Evolutionary conservation across 2,329 filamentous ascomycete genomes (phyloP), one percentile per base, ranked within the genome.

Genomic region (Aspergillus transmontanensis): DNA sequence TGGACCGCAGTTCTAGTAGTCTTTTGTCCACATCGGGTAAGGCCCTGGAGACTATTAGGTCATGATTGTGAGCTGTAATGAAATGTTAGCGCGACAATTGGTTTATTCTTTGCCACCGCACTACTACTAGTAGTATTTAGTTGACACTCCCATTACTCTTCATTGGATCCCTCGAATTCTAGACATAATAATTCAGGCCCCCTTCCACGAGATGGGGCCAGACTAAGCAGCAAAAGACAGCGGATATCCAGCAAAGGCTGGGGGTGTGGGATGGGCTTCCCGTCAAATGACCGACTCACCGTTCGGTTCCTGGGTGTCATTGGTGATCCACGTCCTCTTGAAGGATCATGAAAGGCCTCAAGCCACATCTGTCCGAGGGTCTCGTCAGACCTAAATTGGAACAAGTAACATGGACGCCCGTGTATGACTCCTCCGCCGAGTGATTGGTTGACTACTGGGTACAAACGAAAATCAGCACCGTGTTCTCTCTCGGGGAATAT

Each of bases 271-370:
- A 30, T 32, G 48, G 48, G 4, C 48, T 34, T 51, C 28, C 48
- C 21, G 51, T 55, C 51, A 55, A 55, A 55, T 55, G 51, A 55
- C 51, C 51, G 21, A 12, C 23, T 36, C n/a, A 16, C n/a, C 23
- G 32, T 55, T 54, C 21, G 10, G 51, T 54, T 36, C 51, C 34
- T 39, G 21, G 6, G 19, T 39, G 16, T 55, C 19, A 51, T 55
- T 39, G 51, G 32, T 39, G 51, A 51, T 51, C 48, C 48, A 32
- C n/a, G 0, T 32, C 48, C 11, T 12, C 28, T 39, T 21, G 19
- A 39, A 39, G n/a, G 30, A 23, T 30, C 51, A 34, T 54, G 30
- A 54, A 54, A 36, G 51, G 26, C 51, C 16, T 55, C n/a, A 21
- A 39, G 21, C 14, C 36, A 55, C 51, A 55, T 55, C 51, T 28